Evolutionary conservation across 768 basidiomycete genomes (phyloP).

Genomic region (Mycena olivaceomarginata): DNA sequence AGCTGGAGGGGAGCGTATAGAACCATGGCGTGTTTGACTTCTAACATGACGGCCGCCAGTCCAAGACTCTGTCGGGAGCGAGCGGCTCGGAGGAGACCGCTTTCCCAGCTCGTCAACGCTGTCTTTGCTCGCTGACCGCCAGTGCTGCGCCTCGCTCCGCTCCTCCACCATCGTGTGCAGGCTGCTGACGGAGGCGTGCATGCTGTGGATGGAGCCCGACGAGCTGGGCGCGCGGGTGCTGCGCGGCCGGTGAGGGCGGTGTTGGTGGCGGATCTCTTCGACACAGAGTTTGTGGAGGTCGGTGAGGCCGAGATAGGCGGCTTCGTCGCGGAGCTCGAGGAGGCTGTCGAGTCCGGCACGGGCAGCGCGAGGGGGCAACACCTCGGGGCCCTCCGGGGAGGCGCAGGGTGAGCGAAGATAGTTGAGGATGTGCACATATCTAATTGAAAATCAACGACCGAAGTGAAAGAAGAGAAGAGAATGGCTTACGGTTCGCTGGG

Average conservation of each 20-base stretch:
- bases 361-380: slow-evolving; percentile 74
- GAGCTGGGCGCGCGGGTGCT: slow-evolving; percentile 62
- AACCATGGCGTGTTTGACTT: slow-evolving; percentile 52
- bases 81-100: slow-evolving; percentile 56
- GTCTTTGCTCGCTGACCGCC: slow-evolving; percentile 42
- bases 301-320: slow-evolving; percentile 82
- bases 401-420: slow-evolving; percentile 80
- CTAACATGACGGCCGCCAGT: slow-evolving; percentile 55
- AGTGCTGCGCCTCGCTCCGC: slow-evolving; percentile 58
- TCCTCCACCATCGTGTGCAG: slow-evolving; percentile 77
- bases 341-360: slow-evolving; percentile 78
- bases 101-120: slow-evolving; percentile 44
- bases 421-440: slow-evolving; percentile 82
- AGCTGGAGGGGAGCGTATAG: slow-evolving; percentile 58
- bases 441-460: slow-evolving; percentile 50
- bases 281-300: slow-evolving; percentile 79
- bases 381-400: slow-evolving; percentile 66
- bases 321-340: slow-evolving; percentile 88
- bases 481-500: slow-evolving; percentile 84
- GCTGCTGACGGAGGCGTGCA: slow-evolving; percentile 75
- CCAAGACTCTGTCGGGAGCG: slow-evolving; percentile 68
- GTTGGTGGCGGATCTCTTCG: slow-evolving; percentile 77
- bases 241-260: slow-evolving; percentile 62
- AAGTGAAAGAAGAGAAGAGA: neutral
- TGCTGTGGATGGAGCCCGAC: slow-evolving; percentile 64